phyloP scores from a whole-genome alignment of 768 basidiomycete genomes.

The Pulveroboletus sp. region DNA sequence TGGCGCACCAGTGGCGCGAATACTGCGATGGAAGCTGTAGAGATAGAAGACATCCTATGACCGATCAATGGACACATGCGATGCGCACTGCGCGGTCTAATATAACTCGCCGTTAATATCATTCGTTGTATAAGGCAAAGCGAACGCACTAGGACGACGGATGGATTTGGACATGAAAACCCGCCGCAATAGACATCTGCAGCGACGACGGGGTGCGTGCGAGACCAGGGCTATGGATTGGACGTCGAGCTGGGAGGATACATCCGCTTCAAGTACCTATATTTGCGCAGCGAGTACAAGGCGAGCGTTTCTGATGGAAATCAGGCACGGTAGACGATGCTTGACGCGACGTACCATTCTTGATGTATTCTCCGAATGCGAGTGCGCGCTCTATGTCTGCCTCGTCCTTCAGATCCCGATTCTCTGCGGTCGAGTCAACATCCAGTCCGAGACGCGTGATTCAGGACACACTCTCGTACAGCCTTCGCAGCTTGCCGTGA shows the following conservation, averaged over 20 bases:
- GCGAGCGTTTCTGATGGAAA: conserved; percentile 68
- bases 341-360: conserved; percentile 56
- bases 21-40: no score
- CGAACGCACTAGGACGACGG: no score
- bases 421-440: conserved; percentile 44
- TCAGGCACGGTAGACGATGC: not conserved
- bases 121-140: no score
- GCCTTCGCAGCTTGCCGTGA: conserved; percentile 61
- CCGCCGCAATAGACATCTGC: not conserved
- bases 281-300: conserved; percentile 79
- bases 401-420: conserved; percentile 59
- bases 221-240: conserved; percentile 4
- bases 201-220: not conserved
- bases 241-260: conserved; percentile 43
- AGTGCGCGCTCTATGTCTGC: conserved; percentile 77
- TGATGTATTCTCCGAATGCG: conserved; percentile 78
- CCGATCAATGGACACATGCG: no score
- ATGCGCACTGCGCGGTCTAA: no score
- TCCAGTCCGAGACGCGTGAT: not conserved
- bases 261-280: conserved; percentile 73
- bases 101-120: no score
- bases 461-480: conserved; percentile 66
- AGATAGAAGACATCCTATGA: no score
- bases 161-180: not conserved
- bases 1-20: no score